These are phyloP conservation scores for Exserohilum rostratum DNA, from an alignment of 2,329 filamentous ascomycete species.

Conservation along the genomic window DNA sequence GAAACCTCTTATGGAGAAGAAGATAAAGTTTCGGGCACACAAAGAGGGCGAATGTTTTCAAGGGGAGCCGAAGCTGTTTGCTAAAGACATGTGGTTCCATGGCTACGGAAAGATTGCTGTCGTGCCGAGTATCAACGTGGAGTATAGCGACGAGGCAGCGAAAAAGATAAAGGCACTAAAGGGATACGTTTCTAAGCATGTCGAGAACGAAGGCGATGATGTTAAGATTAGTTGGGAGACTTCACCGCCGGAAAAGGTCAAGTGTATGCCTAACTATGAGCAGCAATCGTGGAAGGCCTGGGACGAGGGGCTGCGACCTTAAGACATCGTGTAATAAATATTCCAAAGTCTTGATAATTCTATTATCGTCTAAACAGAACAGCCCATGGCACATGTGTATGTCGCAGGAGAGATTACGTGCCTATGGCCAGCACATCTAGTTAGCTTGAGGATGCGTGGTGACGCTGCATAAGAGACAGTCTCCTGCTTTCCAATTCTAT, in stretches of 20 bases:
- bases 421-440: too few species aligned
- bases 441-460: too few species aligned
- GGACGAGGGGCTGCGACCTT: conserved; percentile 7
- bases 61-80: conserved; percentile 63
- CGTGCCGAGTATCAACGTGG: conserved; percentile 62
- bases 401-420: too few species aligned
- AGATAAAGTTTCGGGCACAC: conserved; percentile 55
- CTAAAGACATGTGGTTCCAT: conserved; percentile 59
- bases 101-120: conserved; percentile 59
- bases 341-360: too few species aligned
- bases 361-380: too few species aligned
- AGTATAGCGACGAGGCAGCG: conserved; percentile 57
- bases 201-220: conserved; percentile 35
- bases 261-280: conserved; percentile 52
- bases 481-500: too few species aligned
- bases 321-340: neutral
- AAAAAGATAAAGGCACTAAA: conserved; percentile 57
- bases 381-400: too few species aligned
- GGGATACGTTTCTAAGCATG: conserved; percentile 55
- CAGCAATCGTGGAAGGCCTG: conserved; percentile 21
- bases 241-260: conserved; percentile 55
- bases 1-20: conserved; percentile 53
- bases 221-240: conserved; percentile 52
- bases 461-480: too few species aligned
- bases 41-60: conserved; percentile 56